Percentiles rank a stretch among this genome's conserved stretches.
Conservation (phyloP, 164 flowering plant species). For the Liriodendron chinense region DNA sequence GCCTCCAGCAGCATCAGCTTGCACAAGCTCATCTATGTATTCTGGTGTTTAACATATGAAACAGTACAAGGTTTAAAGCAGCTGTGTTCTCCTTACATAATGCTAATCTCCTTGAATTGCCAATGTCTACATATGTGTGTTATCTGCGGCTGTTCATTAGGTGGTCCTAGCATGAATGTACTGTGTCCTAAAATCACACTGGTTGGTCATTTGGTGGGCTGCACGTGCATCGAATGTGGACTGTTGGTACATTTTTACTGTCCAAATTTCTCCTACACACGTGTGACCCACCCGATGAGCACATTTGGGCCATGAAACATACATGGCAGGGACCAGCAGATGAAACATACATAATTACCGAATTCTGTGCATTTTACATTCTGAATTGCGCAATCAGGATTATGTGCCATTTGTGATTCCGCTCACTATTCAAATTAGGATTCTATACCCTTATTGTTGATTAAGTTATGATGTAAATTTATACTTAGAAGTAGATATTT, state of each 20-base stretch:
- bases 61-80: background rate
- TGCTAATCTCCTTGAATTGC: background rate
- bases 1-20: conserved; percentile 68
- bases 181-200: background rate
- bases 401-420: no score
- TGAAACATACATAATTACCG: no score
- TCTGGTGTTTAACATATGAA: conserved; percentile 34
- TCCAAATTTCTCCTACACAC: background rate
- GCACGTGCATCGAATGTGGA: background rate
- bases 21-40: conserved; percentile 59
- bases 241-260: background rate
- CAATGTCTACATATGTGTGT: background rate
- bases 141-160: background rate
- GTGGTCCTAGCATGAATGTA: background rate
- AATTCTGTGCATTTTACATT: no score
- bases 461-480: no score
- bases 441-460: no score
- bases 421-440: no score
- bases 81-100: background rate
- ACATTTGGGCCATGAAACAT: background rate
- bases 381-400: no score
- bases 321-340: background rate
- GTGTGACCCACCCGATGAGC: background rate
- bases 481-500: no score
- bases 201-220: background rate